A percentile compares a stretch with the other conserved stretches of the same genome.
These are phyloP conservation scores for Phytophthora tentaculata DNA, from an alignment of 352 stramenopile species.

Conservation along the genomic window DNA sequence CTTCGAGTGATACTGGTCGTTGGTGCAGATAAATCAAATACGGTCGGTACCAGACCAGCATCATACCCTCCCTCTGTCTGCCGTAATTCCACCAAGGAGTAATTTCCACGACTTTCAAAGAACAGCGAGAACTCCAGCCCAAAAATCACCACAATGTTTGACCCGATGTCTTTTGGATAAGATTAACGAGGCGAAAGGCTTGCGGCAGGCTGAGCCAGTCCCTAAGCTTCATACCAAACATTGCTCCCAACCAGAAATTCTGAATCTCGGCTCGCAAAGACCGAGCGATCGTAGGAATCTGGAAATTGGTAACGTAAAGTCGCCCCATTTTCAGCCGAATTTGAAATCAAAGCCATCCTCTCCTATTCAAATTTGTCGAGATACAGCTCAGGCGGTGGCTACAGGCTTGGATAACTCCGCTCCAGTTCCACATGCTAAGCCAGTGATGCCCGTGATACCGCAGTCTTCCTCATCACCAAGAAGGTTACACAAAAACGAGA, in stretches of 20 bases:
- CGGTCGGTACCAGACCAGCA: neutral
- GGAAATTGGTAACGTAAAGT: no score
- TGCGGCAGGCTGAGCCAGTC: conserved; percentile 7
- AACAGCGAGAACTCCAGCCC: neutral
- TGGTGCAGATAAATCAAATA: conserved; percentile 21
- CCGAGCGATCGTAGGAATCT: neutral
- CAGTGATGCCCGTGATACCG: conserved; percentile 27
- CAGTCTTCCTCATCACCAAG: neutral
- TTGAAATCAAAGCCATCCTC: neutral
- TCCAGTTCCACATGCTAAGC: conserved; percentile 31
- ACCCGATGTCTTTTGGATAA: conserved; percentile 41
- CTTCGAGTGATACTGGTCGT: neutral
- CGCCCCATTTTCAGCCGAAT: no score
- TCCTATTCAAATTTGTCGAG: neutral
- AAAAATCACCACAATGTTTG: conserved; percentile 10
- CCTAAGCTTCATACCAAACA: neutral
- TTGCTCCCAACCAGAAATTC: neutral
- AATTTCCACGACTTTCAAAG: no score
- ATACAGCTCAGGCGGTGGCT: neutral
- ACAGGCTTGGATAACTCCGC: neutral
- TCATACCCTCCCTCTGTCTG: neutral
- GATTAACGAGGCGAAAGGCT: conserved; percentile 47
- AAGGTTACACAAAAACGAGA: neutral
- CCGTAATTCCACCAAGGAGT: neutral
- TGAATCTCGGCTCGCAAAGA: neutral